Evolutionary conservation across 495 filamentous ascomycete species (phyloP).

Genomic region (Clavariopsis aquatica): DNA sequence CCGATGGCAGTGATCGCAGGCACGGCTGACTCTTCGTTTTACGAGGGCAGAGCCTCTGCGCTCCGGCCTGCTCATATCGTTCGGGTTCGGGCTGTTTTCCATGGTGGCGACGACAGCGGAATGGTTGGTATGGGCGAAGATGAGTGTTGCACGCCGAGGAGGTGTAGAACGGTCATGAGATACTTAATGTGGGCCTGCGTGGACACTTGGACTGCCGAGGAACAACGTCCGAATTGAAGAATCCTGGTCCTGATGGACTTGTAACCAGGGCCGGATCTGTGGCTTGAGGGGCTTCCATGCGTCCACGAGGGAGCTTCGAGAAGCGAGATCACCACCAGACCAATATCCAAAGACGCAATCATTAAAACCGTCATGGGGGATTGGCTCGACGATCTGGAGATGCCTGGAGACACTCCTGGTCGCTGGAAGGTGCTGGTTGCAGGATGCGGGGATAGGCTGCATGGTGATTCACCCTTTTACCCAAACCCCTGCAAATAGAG

Average conservation of each 20-base stretch:
- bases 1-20: slow-evolving; percentile 37
- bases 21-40: slow-evolving; percentile 35
- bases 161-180: slow-evolving; percentile 31
- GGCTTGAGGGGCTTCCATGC: slow-evolving; percentile 34
- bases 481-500: background rate
- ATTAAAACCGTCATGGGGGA: slow-evolving; percentile 25
- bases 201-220: slow-evolving; percentile 35
- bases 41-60: slow-evolving; percentile 21
- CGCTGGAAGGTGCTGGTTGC: slow-evolving; percentile 15
- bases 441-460: slow-evolving; percentile 3
- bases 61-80: slow-evolving; percentile 12
- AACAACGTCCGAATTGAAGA: slow-evolving; percentile 20
- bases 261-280: slow-evolving; percentile 32
- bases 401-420: slow-evolving; percentile 22
- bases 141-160: slow-evolving; percentile 10
- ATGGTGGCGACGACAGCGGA: slow-evolving; percentile 17
- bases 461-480: slow-evolving; percentile 18
- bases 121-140: slow-evolving; percentile 3
- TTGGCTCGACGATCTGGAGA: slow-evolving; percentile 25
- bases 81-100: slow-evolving; percentile 4
- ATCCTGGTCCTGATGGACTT: slow-evolving; percentile 30
- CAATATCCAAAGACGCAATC: slow-evolving; percentile 35
- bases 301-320: slow-evolving; percentile 37
- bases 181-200: slow-evolving; percentile 29
- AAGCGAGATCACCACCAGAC: slow-evolving; percentile 34